phyloP scores from a whole-genome alignment of 78 protist species.

The Dictyostelium firmibasis region DNA sequence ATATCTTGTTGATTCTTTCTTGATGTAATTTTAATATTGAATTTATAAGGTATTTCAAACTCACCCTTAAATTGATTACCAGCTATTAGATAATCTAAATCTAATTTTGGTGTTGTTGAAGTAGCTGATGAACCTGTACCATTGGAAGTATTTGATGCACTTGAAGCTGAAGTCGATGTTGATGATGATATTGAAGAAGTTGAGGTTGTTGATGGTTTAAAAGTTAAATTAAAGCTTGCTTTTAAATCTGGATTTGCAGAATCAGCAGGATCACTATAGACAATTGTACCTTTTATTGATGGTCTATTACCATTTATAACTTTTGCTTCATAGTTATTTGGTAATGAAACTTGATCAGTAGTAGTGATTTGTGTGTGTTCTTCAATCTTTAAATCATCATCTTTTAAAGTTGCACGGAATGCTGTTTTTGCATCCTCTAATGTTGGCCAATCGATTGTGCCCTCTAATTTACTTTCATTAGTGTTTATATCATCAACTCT shows the following conservation, averaged over 20 bases:
- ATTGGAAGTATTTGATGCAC: not conserved
- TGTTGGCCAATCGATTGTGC: slow-evolving; percentile 48
- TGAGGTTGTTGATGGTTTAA: not conserved
- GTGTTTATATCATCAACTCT: not conserved
- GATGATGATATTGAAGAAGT: not conserved
- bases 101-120: not conserved
- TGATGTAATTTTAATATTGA: not conserved
- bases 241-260: not conserved
- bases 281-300: not conserved
- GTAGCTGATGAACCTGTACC: not conserved
- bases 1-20: slow-evolving; percentile 27
- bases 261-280: not conserved
- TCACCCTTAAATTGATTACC: slow-evolving; percentile 46
- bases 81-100: slow-evolving; percentile 9
- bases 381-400: not conserved
- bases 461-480: not conserved
- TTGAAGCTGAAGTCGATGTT: not conserved
- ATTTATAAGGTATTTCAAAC: not conserved
- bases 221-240: not conserved
- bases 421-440: slow-evolving; percentile 16
- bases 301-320: not conserved
- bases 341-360: slow-evolving; percentile 25
- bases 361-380: slow-evolving; percentile 7
- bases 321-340: not conserved
- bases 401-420: not conserved